Evolutionary conservation across 164 flowering plant genomes (phyloP).

Genomic region (Cinnamomum chago): DNA sequence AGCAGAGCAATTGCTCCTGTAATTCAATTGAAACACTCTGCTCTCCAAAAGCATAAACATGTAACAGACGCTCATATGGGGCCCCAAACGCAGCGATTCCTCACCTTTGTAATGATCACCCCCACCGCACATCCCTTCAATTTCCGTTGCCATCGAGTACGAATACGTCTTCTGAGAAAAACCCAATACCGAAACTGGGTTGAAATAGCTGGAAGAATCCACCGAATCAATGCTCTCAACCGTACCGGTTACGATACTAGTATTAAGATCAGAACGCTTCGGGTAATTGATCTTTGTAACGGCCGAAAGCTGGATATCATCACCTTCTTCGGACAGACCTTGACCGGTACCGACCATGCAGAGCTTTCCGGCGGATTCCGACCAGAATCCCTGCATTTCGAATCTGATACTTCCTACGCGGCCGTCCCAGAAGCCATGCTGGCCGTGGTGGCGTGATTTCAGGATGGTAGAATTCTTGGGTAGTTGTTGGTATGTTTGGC

Average conservation of each 20-base stretch:
- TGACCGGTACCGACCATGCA: conserved; percentile 53
- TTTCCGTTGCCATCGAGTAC: conserved; percentile 24
- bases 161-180: conserved; percentile 27
- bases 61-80: conserved; percentile 20
- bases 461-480: not conserved
- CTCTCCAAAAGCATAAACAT: not conserved
- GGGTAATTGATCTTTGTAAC: conserved; percentile 43
- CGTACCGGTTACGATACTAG: conserved; percentile 42
- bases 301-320: conserved; percentile 20
- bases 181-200: conserved; percentile 33
- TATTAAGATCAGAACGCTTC: conserved; percentile 20
- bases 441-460: not conserved
- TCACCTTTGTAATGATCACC: conserved; percentile 1
- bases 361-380: conserved; percentile 35
- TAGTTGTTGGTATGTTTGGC: not conserved
- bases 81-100: conserved; percentile 14
- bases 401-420: conserved; percentile 13
- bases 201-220: conserved; percentile 20
- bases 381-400: conserved; percentile 51
- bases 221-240: conserved; percentile 32
- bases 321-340: conserved; percentile 24
- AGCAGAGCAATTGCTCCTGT: conserved; percentile 26
- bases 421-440: not conserved
- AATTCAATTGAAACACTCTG: conserved; percentile 25
- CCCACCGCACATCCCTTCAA: conserved; percentile 11